phyloP scores from a whole-genome alignment of 208 protist species.

The Crithidia bombi region DNA sequence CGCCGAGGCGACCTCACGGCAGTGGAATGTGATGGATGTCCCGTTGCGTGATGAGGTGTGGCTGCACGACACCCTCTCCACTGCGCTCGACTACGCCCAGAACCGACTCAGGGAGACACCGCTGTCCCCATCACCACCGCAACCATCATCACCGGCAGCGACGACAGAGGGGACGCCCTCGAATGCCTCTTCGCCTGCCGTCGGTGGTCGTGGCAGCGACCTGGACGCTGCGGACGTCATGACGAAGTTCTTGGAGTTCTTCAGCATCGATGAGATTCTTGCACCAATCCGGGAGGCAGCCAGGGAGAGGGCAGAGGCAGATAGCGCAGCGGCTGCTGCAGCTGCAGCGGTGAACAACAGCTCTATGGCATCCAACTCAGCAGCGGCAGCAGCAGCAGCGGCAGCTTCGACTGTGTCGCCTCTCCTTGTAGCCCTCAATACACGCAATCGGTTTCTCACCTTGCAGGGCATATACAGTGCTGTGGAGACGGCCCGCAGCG shows the following conservation, averaged over 20 bases:
- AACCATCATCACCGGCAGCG: neutral
- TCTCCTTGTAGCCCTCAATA: neutral
- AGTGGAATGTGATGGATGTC: slow-evolving; percentile 52
- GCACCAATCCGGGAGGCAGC: slow-evolving; percentile 1
- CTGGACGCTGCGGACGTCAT: slow-evolving; percentile 10
- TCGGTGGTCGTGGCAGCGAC: slow-evolving; percentile 1
- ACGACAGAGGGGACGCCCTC: too few species aligned
- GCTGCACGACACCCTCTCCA: slow-evolving; percentile 45
- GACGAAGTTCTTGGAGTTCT: slow-evolving; percentile 34
- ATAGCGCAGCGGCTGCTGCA: neutral
- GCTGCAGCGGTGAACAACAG: neutral
- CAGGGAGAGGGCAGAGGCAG: neutral
- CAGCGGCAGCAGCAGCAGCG: neutral
- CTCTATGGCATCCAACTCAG: neutral
- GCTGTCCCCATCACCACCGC: neutral
- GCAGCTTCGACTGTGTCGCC: slow-evolving; percentile 7
- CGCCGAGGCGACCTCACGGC: slow-evolving; percentile 36
- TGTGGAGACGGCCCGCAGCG: slow-evolving; percentile 13
- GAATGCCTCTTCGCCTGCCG: neutral
- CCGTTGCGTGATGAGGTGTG: slow-evolving; percentile 36
- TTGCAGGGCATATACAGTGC: slow-evolving; percentile 18
- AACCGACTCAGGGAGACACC: slow-evolving; percentile 9
- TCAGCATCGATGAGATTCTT: slow-evolving; percentile 22
- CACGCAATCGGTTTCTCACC: slow-evolving; percentile 17
- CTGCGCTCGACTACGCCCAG: slow-evolving; percentile 26